These are phyloP conservation scores for Trametes hirsuta DNA, from an alignment of 1,284 basidiomycete genomes.

Conservation along the genomic window DNA sequence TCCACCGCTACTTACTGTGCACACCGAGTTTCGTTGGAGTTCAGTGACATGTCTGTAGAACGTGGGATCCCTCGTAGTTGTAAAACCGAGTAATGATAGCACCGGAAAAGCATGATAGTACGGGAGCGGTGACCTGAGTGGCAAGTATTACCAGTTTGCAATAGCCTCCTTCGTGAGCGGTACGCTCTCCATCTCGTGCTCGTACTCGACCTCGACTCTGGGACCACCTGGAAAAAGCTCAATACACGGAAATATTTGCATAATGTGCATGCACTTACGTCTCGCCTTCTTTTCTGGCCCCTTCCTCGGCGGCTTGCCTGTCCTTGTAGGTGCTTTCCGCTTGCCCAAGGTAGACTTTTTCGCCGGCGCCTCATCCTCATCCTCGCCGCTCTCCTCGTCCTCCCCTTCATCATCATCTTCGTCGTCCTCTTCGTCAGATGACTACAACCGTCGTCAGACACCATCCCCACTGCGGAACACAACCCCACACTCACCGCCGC, in stretches of 20 bases:
- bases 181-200: constrained; percentile 81
- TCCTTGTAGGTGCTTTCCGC: constrained; percentile 55
- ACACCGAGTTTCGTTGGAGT: background rate
- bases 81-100: constrained; percentile 9
- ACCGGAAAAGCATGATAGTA: background rate
- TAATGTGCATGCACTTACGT: constrained; percentile 44
- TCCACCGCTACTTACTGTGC: background rate
- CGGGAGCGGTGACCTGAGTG: background rate
- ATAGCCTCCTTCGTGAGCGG: constrained; percentile 60
- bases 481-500: constrained; percentile 46
- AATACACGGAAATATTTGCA: constrained; percentile 6
- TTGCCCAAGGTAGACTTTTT: constrained; percentile 60
- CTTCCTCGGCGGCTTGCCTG: constrained; percentile 49
- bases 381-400: constrained; percentile 35
- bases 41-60: background rate
- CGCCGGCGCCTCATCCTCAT: constrained; percentile 32
- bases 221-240: constrained; percentile 59
- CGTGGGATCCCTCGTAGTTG: background rate
- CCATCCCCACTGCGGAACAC: constrained; percentile 23
- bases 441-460: constrained; percentile 1
- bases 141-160: constrained; percentile 55
- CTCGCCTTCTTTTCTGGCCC: constrained; percentile 60
- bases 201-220: constrained; percentile 94
- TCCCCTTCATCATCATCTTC: constrained; percentile 37
- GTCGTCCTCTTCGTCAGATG: constrained; percentile 36